phyloP scores from a whole-genome alignment of 805 yeast species.

The Metschnikowia aberdeeniae region DNA sequence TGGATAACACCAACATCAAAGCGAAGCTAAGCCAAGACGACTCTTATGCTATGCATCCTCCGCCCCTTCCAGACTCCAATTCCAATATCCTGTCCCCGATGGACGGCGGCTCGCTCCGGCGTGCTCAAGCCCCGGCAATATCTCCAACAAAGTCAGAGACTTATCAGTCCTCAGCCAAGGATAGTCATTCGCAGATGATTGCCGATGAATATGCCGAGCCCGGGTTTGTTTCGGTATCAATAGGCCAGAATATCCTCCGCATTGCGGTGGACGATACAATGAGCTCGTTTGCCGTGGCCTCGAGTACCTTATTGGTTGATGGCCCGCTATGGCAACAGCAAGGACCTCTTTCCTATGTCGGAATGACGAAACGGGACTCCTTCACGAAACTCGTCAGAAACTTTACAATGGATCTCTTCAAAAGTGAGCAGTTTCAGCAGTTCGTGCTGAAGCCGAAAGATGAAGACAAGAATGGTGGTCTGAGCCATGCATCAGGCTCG shows the following conservation, averaged over 20 bases:
- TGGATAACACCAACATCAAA: not conserved
- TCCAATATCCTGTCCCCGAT: not conserved
- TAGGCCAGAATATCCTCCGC: slow-evolving; percentile 33
- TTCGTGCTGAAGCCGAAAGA: slow-evolving; percentile 21
- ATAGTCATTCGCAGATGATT: not conserved
- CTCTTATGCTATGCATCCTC: slow-evolving; percentile 1
- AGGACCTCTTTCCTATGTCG: slow-evolving; percentile 38
- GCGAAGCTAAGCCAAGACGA: not conserved
- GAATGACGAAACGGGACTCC: slow-evolving; percentile 38
- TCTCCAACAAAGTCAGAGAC: slow-evolving; percentile 3
- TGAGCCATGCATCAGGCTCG: not conserved
- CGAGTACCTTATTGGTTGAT: slow-evolving; percentile 31
- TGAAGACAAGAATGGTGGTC: not conserved
- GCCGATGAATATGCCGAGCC: slow-evolving; percentile 1
- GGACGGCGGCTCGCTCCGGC: not conserved
- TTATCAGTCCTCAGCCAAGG: slow-evolving; percentile 3
- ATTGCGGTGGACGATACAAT: slow-evolving; percentile 33
- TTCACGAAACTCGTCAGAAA: slow-evolving; percentile 35
- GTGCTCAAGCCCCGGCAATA: not conserved
- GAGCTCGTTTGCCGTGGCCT: slow-evolving; percentile 31
- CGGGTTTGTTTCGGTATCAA: slow-evolving; percentile 26
- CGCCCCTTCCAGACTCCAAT: slow-evolving; percentile 2
- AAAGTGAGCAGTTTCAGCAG: slow-evolving; percentile 31
- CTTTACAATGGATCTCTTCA: slow-evolving; percentile 30
- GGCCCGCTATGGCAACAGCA: slow-evolving; percentile 39